A percentile compares a stretch with the other conserved stretches of the same genome.
Evolutionary conservation across 2,329 filamentous ascomycete species (phyloP).

Genomic region (Trichoderma sp.): DNA sequence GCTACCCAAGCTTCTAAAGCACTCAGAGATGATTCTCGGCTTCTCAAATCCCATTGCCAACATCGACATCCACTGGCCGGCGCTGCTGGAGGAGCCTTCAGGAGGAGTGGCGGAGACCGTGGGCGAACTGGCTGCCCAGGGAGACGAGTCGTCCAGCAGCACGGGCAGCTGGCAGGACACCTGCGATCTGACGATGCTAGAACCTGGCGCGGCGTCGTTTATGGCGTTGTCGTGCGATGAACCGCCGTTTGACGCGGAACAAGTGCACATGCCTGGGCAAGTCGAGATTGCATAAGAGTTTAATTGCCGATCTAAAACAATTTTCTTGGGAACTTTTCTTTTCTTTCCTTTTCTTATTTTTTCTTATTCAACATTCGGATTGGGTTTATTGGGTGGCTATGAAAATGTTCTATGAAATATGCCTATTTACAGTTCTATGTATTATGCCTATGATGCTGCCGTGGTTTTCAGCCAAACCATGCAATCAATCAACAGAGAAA

Average conservation of each 20-base stretch:
- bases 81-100: constrained; percentile 5
- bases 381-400: not conserved
- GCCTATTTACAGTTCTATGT: not conserved
- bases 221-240: constrained; percentile 8
- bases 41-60: not conserved
- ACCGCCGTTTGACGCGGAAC: constrained; percentile 10
- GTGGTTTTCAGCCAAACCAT: not conserved
- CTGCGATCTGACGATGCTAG: constrained; percentile 13
- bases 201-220: constrained; percentile 3
- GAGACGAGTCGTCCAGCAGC: constrained; percentile 11
- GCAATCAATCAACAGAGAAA: not conserved
- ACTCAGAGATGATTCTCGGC: constrained; percentile 14
- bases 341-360: not conserved
- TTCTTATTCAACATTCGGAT: not conserved
- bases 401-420: constrained; percentile 4
- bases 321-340: not conserved
- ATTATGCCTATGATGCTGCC: not conserved
- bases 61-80: constrained; percentile 14
- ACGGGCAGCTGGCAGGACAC: constrained; percentile 14
- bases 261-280: constrained; percentile 12
- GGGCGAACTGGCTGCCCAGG: not conserved
- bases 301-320: not conserved
- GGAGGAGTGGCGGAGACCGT: constrained; percentile 1
- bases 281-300: constrained; percentile 7
- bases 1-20: constrained; percentile 28